Base-by-base conservation (phyloP, 2,329 filamentous ascomycete genomes). In the Pseudogymnoascus sp. region DNA sequence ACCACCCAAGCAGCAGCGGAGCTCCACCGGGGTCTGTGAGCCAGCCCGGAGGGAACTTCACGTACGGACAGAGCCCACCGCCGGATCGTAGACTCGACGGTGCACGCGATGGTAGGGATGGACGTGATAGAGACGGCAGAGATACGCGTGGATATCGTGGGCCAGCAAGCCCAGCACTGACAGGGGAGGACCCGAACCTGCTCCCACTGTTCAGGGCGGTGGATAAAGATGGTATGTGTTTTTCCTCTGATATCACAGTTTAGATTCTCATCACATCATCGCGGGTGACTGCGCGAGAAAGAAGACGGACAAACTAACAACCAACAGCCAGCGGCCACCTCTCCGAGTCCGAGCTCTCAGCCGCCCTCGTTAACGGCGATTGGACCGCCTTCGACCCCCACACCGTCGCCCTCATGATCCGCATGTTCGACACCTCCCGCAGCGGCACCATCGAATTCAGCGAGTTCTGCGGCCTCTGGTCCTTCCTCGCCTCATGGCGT, bases 361-460 rank as follows among this genome's bases (percentile, higher is more conserved):
- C 90, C 1, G 95, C 95, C 19, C 86, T 99, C 5, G 93, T 97
- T 65, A 99, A 99, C 73, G 93, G 93, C 63, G 95, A 99, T 80
- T 97, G 91, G 85, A 91, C 91, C 1, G 85, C 91, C 4, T 99
- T 99, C 75, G 93, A 99, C 76, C 83, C 87, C 4, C 90, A 96
- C 70, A 99, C 95, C 1, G 93, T 97, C 68, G 89, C 89, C 72
- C 96, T 97, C 91, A 97, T 99, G 93, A 97, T 99, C 69, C 89
- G 93, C 73, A 97, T 99, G 95, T 99, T 99, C 77, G 93, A 97
- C 78, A 90, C 89, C 64, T 90, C 97, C 77, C 88, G 90, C 70
- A 89, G 85, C 66, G 92, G 93, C 61, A 90, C 89, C 13, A 96
- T 99, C 74, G 92, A 89, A 65, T 97, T 96, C 75, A 88, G 95